Evolutionary conservation across 257 asterid species (phyloP), one percentile per base, ranked within the genome.

Genomic region (Anisodus acutangulus): DNA sequence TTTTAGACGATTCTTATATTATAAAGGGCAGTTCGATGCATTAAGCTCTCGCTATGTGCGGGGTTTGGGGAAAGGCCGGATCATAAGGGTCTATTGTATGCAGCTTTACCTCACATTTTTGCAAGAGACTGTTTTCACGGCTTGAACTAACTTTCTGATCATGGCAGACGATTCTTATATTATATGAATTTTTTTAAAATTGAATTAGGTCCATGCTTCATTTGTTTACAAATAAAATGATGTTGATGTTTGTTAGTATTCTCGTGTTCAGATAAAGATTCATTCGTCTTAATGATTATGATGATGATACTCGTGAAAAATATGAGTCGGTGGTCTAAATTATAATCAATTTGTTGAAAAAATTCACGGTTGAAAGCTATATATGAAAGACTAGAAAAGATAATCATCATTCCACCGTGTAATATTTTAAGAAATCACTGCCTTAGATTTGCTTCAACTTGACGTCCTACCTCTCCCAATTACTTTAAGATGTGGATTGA

Each of bases 361-460:
- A 7, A 26, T 76, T 8, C 26, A 26, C 53, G 47, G 60, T 49
- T 74, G 81, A 53, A 76, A 76, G 64, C 13, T 43, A 76, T 26
- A 51, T 26, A 76, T 49, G 41, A 76, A 22, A 51, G 15, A 51
- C 22, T 22, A 76, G 13, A 13, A 51, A 51, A 15, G 43, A 51
- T 13, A 51, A 76, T 51, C 2, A 76, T 76, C 26, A 51, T 51
- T 76, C 7, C 47, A 53, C 47, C 19, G 51, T 26, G 63, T 76
- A 47, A 76, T 76, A 51, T 6, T 51, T 12, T 6, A 22, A 8
- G 63, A 76, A 76, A 76, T 22, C 12, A 51, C 11, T 51, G 47
- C 26, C 12, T 76, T 76, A 51, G 81, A 76, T 76, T 51, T 76
- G 8, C 63, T 51, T 51, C 63, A 12, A 51, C 19, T 51, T 76